Evolutionary conservation across 805 yeast genomes (phyloP).

Genomic region (Candida tibetensis): DNA sequence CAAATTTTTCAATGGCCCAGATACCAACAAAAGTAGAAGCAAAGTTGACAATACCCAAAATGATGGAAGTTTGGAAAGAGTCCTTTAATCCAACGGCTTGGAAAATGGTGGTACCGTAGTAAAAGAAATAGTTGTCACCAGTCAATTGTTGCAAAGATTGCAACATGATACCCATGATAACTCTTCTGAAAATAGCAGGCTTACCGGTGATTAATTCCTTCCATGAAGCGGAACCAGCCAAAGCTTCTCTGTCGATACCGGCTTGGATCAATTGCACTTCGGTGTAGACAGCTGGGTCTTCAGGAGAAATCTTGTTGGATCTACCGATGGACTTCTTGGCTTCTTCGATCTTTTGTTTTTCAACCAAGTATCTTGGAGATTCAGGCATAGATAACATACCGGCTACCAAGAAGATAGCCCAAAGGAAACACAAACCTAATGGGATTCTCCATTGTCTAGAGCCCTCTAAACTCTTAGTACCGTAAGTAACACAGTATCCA

Average conservation of each 20-base stretch:
- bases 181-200: slow-evolving; percentile 26
- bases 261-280: slow-evolving; percentile 28
- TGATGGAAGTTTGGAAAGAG: slow-evolving; percentile 58
- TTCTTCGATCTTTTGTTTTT: slow-evolving; percentile 22
- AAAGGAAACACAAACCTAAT: slow-evolving; percentile 26
- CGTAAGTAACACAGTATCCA: slow-evolving; percentile 27
- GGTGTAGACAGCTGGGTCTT: slow-evolving; percentile 24
- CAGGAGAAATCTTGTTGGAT: slow-evolving; percentile 22
- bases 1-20: slow-evolving; percentile 51
- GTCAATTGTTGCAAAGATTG: slow-evolving; percentile 56
- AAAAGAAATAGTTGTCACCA: slow-evolving; percentile 65
- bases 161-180: slow-evolving; percentile 23
- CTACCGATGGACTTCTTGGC: slow-evolving; percentile 26
- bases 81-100: slow-evolving; percentile 55
- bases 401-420: slow-evolving; percentile 23
- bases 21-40: slow-evolving; percentile 53
- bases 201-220: slow-evolving; percentile 24
- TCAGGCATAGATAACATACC: slow-evolving; percentile 30
- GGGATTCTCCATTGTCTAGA: slow-evolving; percentile 29
- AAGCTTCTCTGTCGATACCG: slow-evolving; percentile 26
- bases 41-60: slow-evolving; percentile 56
- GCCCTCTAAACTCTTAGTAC: slow-evolving; percentile 21
- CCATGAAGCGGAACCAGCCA: slow-evolving; percentile 28
- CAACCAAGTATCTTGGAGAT: slow-evolving; percentile 27
- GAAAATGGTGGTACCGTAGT: slow-evolving; percentile 63